Base-by-base conservation (phyloP, 2,329 filamentous ascomycete species). In the Didymella sp. region DNA sequence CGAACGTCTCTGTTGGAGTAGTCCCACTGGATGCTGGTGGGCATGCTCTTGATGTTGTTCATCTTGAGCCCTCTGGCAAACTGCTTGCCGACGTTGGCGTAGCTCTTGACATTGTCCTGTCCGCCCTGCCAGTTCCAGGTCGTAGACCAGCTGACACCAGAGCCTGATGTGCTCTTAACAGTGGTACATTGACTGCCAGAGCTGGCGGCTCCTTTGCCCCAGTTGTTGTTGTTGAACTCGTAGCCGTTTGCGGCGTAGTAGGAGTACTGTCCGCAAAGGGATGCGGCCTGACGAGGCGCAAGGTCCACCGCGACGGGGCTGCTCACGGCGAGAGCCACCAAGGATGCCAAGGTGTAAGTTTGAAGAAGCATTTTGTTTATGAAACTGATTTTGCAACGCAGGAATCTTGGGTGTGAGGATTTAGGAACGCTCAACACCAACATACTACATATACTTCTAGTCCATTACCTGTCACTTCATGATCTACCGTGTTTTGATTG, bases 71-170 rank as follows among this genome's bases (percentile, higher is more conserved):
- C 64, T 51, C 60, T 65, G 21, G 55, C 38, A 45, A 67, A 53
- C 24, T 62, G 59, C 27, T 56, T 62, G 43, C 68, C 64, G 17
- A 59, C 56, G 51, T 68, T 64, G 31, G 60, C 61, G 43, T 69
- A 71, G 43, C 61, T 65, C 56, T 69, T 66, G 42, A 70, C 63
- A 37, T 67, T 69, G 53, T 69, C 57, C 25, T 65, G 50, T 21
- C 55, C 66, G 17, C 68, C 64, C 9, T 40, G 24, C 65, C 62
- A 68, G 21, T 43, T 48, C 65, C 68, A 69, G 13, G 33, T 58
- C 3, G 58, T 62, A 38, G 45, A 47, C 66, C 63, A 69, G 15
- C 30, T 58, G 31, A 66, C 58, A 35, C 62, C 62, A 11, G 58
- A 57, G 19, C 42, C 28, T 12, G 61, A 61, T 5, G 60, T 59